phyloP scores from a whole-genome alignment of 805 yeast species.

The Suhomyces emberorum region DNA sequence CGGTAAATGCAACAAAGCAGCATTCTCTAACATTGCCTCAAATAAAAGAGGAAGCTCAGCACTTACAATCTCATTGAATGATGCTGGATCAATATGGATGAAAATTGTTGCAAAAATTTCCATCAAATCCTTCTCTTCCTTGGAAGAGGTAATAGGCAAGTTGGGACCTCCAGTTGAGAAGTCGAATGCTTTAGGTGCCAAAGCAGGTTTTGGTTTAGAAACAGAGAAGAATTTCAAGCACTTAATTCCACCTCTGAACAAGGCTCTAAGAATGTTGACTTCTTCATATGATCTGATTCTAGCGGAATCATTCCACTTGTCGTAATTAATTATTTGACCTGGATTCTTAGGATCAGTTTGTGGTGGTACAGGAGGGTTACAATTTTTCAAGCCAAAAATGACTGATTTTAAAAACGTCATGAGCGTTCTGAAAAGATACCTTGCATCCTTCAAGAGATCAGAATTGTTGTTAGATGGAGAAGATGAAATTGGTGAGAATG shows the following conservation, averaged over 20 bases:
- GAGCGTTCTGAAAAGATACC: conserved; percentile 80
- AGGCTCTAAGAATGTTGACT: conserved; percentile 65
- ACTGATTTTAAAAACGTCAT: conserved; percentile 89
- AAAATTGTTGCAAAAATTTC: conserved; percentile 92
- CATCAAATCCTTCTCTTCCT: conserved; percentile 93
- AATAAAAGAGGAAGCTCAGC: conserved; percentile 76
- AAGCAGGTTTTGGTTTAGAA: conserved; percentile 45
- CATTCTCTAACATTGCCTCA: conserved; percentile 74
- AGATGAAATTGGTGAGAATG: conserved; percentile 56
- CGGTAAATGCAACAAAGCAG: conserved; percentile 84
- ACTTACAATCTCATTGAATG: conserved; percentile 88
- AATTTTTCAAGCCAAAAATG: conserved; percentile 81
- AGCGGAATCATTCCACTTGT: conserved; percentile 81
- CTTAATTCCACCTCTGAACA: conserved; percentile 80
- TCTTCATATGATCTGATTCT: conserved; percentile 83
- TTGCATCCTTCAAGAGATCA: conserved; percentile 82
- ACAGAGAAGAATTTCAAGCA: conserved; percentile 75
- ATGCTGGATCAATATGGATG: conserved; percentile 90
- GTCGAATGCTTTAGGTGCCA: conserved; percentile 36
- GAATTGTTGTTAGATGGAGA: conserved; percentile 46
- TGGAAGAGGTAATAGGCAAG: conserved; percentile 79
- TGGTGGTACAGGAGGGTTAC: conserved; percentile 71
- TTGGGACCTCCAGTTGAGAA: conserved; percentile 78
- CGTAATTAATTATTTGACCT: conserved; percentile 39
- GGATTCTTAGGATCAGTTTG: conserved; percentile 44